Conservation (phyloP, 768 basidiomycete species). For the Amanita molliuscula region DNA sequence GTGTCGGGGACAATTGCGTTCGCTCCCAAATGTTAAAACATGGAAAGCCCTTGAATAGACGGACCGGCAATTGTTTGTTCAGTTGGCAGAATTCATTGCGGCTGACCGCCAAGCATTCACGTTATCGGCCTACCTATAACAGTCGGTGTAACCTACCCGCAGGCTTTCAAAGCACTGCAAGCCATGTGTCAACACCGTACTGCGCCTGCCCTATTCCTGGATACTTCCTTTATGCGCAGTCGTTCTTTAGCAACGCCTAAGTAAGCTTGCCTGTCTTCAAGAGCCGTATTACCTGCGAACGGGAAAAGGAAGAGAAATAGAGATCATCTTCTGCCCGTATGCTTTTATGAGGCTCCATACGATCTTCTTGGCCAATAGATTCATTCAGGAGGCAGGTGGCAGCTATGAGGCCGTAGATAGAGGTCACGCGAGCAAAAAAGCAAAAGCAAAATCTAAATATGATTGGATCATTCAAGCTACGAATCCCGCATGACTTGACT, state of each 20-base stretch:
- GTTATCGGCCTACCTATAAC: neutral
- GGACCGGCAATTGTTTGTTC: no score
- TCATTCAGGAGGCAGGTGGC: neutral
- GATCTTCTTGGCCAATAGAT: neutral
- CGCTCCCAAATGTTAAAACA: neutral
- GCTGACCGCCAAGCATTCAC: neutral
- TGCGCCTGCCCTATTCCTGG: neutral
- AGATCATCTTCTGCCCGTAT: neutral
- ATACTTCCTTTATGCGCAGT: neutral
- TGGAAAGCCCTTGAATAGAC: neutral
- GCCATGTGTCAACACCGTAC: neutral
- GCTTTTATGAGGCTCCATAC: neutral
- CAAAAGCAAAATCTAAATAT: no score
- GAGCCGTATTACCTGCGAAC: neutral
- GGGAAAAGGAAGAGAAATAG: neutral
- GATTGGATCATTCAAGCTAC: no score
- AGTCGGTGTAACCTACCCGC: neutral
- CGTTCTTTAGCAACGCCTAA: neutral
- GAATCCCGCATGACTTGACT: no score
- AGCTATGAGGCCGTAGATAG: neutral
- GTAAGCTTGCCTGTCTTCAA: neutral
- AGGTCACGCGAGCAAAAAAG: neutral
- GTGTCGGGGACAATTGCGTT: neutral
- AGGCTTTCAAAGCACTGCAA: neutral
- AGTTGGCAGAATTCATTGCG: neutral